Base-by-base conservation (phyloP, 2,329 filamentous ascomycete genomes). In the Lanzia echinophila region DNA sequence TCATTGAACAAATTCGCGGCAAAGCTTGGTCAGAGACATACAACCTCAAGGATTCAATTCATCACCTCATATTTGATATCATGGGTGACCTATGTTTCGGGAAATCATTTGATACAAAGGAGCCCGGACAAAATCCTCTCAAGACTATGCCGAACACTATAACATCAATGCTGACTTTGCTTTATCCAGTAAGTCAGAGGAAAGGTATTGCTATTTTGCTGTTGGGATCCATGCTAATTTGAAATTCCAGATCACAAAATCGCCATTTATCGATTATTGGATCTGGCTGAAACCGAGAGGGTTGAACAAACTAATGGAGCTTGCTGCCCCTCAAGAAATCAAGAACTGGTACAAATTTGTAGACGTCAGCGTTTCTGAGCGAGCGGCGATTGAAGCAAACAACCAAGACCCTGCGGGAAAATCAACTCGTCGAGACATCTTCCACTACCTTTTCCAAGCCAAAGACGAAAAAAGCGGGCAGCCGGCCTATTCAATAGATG, bases 381-480 rank as follows among this genome's bases (percentile, higher is more conserved):
- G 43, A 2, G 31, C 15, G 11, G 22, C 15, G 11, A 8, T 31
- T 31, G 43, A 31, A 15, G 7, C 3, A 24, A 8, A 43, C 13
- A 6, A 4, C 11, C 10, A 19, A 43, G 39, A 43, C 6, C 5
- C 12, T 8, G 17, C 3, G 6, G 3, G 4, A 17, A 33, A 33
- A 32, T 11, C 13, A 12, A 20, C 17, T 15, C 31, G 24, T 2
- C 8, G 11, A 33, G 47, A 50, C 17, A 43, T 42, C 13, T 50
- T 43, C 22, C 28, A 50, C 38, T 42, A 34, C n/a, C 24, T 99
- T 68, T 97, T 97, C 74, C 96, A 97, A 71, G 97, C 94, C 0
- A 96, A 92, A 20, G 91, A 96, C 59, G 6, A 11, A 15, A 92
- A 97, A 57, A 90, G 91, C 15, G 87, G 92, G 63, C 91, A 97